Evolutionary conservation across 2,329 filamentous ascomycete genomes (phyloP), one percentile per base, ranked within the genome.

Genomic region (Colletotrichum incanum): DNA sequence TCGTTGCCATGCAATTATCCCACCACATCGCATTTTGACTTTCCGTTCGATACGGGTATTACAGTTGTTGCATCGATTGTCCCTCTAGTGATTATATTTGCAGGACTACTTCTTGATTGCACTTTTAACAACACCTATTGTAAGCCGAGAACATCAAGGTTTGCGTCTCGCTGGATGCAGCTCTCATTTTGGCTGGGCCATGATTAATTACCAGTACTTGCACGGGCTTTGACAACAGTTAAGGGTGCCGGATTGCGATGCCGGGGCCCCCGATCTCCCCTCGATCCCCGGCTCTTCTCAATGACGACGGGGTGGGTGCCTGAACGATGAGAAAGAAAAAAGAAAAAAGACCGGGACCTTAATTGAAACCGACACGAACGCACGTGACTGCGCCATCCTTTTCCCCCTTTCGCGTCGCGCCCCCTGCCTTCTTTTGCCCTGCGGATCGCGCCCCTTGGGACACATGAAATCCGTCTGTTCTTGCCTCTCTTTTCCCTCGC

Each of bases 341-440:
- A 50, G n/a, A 31, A 41, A 63, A 41, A 62, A 54, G 49, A 64
- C n/a, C 45, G 49, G n/a, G 65, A 23, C 31, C 16, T 50, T 43
- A 45, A 72, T 69, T 47, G 61, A 55, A 55, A 34, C 14, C 45
- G 39, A 70, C 77, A 73, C 70, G 72, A 73, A 28, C 20, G 67
- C 75, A 63, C 80, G 80, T 83, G 81, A 82, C 74, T 72, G 72
- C 82, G 80, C 76, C 78, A 68, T 58, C 67, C 47, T 2, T 49
- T 49, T 26, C 11, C 3, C 11, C 14, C n/a, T 76, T 76, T 82
- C 81, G 82, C 80, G 82, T 83, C 73, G 71, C 68, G 39, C 65
- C 64, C 60, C 68, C 49, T 50, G 49, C 5, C 20, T 28, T 71
- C 62, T 62, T 45, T 23, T 20, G 49, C 43, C 58, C 65, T 16